Percentiles rank a stretch among this genome's conserved stretches.
phyloP scores from a whole-genome alignment of 2,329 filamentous ascomycete genomes.

The Gremmenia infestans region DNA sequence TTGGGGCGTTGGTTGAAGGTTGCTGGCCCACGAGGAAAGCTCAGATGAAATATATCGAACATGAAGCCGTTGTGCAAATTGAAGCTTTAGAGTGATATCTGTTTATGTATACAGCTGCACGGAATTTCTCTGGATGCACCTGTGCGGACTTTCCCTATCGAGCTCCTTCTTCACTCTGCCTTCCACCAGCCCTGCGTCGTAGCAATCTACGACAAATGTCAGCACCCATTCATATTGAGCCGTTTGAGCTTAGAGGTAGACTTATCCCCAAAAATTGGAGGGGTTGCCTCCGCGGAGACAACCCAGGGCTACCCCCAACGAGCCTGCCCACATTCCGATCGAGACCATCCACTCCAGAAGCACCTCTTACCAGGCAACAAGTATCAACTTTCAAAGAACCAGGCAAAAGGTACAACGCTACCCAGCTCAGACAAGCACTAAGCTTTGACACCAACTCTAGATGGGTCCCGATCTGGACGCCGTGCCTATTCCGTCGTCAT shows the following conservation, averaged over 20 bases:
- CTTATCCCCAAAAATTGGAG: conserved; percentile 32
- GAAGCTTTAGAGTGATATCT: too few species aligned
- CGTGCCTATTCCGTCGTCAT: conserved; percentile 15
- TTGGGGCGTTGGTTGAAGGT: background rate
- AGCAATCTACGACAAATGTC: conserved; percentile 18
- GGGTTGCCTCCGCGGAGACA: conserved; percentile 28
- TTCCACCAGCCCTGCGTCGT: background rate
- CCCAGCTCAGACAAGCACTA: conserved; percentile 68
- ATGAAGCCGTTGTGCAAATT: background rate
- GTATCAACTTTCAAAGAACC: conserved; percentile 4
- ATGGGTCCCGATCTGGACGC: conserved; percentile 64
- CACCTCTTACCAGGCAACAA: conserved; percentile 16
- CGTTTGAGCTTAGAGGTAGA: conserved; percentile 13
- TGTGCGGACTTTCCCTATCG: too few species aligned
- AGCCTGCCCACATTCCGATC: conserved; percentile 23
- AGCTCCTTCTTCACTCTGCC: too few species aligned
- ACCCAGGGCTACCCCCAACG: conserved; percentile 29
- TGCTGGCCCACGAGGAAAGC: background rate
- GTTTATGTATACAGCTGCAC: too few species aligned
- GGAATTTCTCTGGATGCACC: too few species aligned
- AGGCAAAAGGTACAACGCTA: conserved; percentile 18
- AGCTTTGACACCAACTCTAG: conserved; percentile 90
- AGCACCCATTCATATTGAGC: conserved; percentile 9
- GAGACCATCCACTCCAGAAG: conserved; percentile 12
- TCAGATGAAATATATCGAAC: background rate